phyloP scores from a whole-genome alignment of 106 monocot genomes.

The Ottelia alismoides region DNA sequence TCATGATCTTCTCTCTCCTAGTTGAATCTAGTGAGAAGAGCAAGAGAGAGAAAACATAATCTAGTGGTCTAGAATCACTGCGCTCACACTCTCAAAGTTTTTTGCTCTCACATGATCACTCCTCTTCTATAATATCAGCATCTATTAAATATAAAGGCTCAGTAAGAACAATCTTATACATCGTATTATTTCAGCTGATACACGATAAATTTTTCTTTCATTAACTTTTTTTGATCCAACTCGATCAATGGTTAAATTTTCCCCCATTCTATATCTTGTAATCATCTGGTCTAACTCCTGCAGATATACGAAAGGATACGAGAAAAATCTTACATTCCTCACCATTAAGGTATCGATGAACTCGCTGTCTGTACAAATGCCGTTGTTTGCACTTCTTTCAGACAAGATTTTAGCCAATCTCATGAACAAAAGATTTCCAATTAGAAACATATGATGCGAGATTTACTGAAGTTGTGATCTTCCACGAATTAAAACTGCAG shows the following conservation, averaged over 20 bases:
- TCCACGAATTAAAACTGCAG: conserved; percentile 15
- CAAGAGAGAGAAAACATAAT: too few relatives aligned
- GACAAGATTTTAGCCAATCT: background rate
- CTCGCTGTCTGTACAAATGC: background rate
- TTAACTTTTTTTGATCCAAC: too few relatives aligned
- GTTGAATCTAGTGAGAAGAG: too few relatives aligned
- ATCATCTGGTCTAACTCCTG: conserved; percentile 3
- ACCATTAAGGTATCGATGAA: conserved; percentile 51
- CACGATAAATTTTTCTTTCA: background rate
- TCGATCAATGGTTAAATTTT: too few relatives aligned
- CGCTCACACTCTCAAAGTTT: too few relatives aligned
- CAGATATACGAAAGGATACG: conserved; percentile 84
- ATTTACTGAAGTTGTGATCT: background rate
- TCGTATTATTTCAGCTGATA: background rate
- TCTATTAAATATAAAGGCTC: background rate
- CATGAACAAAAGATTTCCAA: background rate
- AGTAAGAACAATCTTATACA: background rate
- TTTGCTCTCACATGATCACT: too few relatives aligned
- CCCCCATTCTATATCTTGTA: background rate
- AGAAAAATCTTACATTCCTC: conserved; percentile 63
- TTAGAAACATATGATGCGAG: background rate
- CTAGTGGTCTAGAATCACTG: too few relatives aligned
- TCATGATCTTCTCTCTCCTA: too few relatives aligned
- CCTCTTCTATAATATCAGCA: background rate
- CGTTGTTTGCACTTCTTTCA: too few relatives aligned